Percentiles rank a stretch among this genome's conserved stretches.
phyloP scores from a whole-genome alignment of 148 eudicot species.

The Chenopodium berlandieri region DNA sequence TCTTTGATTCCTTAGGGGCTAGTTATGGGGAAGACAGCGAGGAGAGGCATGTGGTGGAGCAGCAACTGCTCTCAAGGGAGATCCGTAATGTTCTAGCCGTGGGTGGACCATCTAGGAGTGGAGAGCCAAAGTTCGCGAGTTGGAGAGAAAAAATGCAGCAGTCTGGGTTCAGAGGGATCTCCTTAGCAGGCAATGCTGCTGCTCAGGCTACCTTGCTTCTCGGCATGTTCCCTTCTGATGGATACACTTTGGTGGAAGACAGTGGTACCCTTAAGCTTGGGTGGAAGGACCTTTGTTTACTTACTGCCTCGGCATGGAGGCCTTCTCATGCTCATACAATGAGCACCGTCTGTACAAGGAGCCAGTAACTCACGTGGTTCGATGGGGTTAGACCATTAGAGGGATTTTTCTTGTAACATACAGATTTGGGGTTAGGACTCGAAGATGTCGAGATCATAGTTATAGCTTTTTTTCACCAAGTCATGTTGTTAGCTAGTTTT shows the following conservation, averaged over 20 bases:
- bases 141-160: conserved; percentile 93
- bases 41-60: conserved; percentile 90
- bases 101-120: conserved; percentile 76
- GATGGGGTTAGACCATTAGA: neutral
- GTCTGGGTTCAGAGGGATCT: conserved; percentile 70
- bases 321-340: conserved; percentile 44
- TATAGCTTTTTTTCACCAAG: neutral
- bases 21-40: conserved; percentile 94
- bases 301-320: conserved; percentile 96
- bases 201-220: conserved; percentile 89
- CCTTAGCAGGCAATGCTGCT: conserved; percentile 88
- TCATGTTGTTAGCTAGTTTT: conserved; percentile 7
- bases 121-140: conserved; percentile 67
- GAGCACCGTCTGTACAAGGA: conserved; percentile 33
- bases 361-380: conserved; percentile 18
- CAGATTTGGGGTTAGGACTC: neutral
- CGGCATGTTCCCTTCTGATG: conserved; percentile 95
- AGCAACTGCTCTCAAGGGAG: conserved; percentile 82
- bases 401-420: conserved; percentile 5
- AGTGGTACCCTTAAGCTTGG: conserved; percentile 92
- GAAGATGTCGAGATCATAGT: neutral
- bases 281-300: conserved; percentile 93
- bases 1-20: conserved; percentile 91
- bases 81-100: conserved; percentile 77
- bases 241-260: conserved; percentile 90